Percentiles rank a stretch among this genome's conserved stretches.
phyloP scores from a whole-genome alignment of 208 protist species.

The Crithidia sp. region DNA sequence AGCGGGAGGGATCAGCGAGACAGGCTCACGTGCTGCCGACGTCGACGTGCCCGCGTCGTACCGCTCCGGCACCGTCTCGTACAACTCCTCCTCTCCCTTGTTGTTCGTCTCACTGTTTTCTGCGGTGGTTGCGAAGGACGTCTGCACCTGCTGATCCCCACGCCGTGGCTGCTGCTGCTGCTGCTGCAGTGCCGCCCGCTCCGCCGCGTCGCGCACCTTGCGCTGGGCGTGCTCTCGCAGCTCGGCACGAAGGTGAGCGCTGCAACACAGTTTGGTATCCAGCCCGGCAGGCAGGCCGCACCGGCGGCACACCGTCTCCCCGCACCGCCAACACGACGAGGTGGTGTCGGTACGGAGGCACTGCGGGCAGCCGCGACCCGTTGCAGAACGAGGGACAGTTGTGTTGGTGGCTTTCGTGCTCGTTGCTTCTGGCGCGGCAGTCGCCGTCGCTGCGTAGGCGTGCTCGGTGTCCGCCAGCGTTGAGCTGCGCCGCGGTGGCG shows the following conservation, averaged over 20 bases:
- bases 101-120: neutral
- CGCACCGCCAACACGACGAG: slow-evolving; percentile 50
- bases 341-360: slow-evolving; percentile 57
- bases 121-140: slow-evolving; percentile 16
- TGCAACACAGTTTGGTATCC: slow-evolving; percentile 40
- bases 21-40: neutral
- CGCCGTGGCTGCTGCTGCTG: slow-evolving; percentile 6
- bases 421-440: neutral
- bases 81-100: neutral
- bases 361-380: slow-evolving; percentile 34
- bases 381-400: slow-evolving; percentile 22
- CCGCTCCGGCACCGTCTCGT: neutral
- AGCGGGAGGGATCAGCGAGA: slow-evolving; percentile 18
- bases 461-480: slow-evolving; percentile 9
- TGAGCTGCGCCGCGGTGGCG: slow-evolving; percentile 22
- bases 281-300: slow-evolving; percentile 40
- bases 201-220: neutral
- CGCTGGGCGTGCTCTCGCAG: slow-evolving; percentile 17
- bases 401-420: neutral
- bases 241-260: slow-evolving; percentile 38
- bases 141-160: slow-evolving; percentile 32
- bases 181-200: neutral
- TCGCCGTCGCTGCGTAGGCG: neutral
- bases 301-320: slow-evolving; percentile 56
- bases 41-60: slow-evolving; percentile 22